Base-by-base conservation (phyloP, 2,329 filamentous ascomycete species). In the Fulvia fulva region DNA sequence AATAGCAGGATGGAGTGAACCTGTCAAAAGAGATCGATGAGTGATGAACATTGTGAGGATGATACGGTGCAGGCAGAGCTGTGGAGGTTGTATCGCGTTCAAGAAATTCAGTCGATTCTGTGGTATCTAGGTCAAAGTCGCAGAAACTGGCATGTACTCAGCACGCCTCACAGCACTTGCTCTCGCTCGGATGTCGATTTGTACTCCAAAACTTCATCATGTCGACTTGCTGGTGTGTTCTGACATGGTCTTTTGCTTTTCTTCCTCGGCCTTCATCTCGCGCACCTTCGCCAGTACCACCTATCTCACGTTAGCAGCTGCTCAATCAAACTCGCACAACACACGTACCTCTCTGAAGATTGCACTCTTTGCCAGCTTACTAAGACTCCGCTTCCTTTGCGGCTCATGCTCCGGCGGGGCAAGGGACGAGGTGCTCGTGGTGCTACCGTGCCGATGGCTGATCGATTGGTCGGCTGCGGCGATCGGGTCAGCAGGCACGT, bases 241-340 rank as follows among this genome's bases (percentile, higher is more conserved):
- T 6, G 56, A 55, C 34, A 70, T 62, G 3, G 65, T 66, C 58
- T 66, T 68, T 53, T 71, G 57, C 58, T 70, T 68, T 71, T 92
- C 87, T 71, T 96, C 88, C 68, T 92, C 84, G 66, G 91, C 88
- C 81, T 95, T 95, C 83, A 90, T 89, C 75, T 96, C 92, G 60
- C 88, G 85, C 47, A 96, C 91, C 79, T 97, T 97, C 64, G 92
- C 93, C 58, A 96, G 80, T 14, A 97, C 93, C 26, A 72, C 70
- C 70, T 72, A 43, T 30, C 21, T 5, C 37, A 53, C 28, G 37
- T 66, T 50, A 63, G 60, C 32, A 54, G 23, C 16, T 22, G 16
- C 32, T 25, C 19, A 7, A 52, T 9, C 8, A 9, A 2, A 19
- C 30, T 16, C 11, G 2, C 16, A 7, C 14, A 19, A 11, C 9